Base-by-base conservation (phyloP, 2,329 filamentous ascomycete genomes). In the Neonectria sp. region DNA sequence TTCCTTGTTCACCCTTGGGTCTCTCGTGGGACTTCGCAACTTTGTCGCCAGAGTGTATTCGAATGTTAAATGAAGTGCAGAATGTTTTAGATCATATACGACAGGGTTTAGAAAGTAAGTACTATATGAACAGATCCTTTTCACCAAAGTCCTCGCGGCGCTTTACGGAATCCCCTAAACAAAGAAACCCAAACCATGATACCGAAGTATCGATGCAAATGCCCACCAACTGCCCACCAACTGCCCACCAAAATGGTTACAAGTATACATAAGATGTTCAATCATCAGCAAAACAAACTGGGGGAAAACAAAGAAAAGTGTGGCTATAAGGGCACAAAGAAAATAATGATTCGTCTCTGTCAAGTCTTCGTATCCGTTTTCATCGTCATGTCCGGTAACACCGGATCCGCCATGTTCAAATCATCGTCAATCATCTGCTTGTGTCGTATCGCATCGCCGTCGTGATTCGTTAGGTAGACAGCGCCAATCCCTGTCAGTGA, bases 341-440 rank as follows among this genome's bases (percentile, higher is more conserved):
- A 49, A 67, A 69, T 51, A 60, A 49, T 63, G 67, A 40, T 62
- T 55, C 53, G 51, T 48, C 24, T 71, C 64, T 63, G 58, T 73
- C 63, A 58, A 53, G 37, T 40, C 46, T 37, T 58, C 43, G 58
- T 57, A 55, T 74, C 63, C 68, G 63, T 60, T 63, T 59, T 73
- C 60, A 53, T 73, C 68, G 55, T 69, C 43, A 37, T 8, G 15
- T 31, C 12, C 62, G 51, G 64, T 53, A 52, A 58, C 37, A 37
- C 52, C 61, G 49, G n/a, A 37, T 68, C 59, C 51, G 57, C 40
- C 55, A 45, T 60, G 21, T 59, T 67, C 57, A 68, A 63, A 57
- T 68, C 60, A 27, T 76, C 68, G 56, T 76, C 68, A 67, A 69
- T 74, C 67, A 53, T 68, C 35, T 63, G 53, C 51, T 65, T 71